Base-by-base conservation (phyloP, 306 rosid genomes). In the Quercus cerris region DNA sequence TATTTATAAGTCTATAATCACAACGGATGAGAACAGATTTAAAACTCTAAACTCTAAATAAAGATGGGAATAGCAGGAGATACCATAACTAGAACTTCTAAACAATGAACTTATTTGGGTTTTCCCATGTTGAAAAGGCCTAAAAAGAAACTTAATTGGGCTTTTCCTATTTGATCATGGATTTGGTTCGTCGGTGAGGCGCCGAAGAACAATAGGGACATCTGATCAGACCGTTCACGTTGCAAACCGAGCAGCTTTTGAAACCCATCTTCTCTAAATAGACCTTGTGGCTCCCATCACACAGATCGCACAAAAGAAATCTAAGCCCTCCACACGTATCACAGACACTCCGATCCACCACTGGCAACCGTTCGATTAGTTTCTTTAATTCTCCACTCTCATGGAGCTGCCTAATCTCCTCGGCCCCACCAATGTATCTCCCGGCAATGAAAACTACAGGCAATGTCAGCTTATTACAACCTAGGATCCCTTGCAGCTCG, bases 201-300 rank as follows among this genome's bases (percentile, higher is more conserved):
- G 68, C 31, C 15, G 41, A 77, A 49, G 86, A 90, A 63, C 99
- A 93, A 1, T 88, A 78, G 71, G 92, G 87, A 61, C 99, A 95
- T 72, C 87, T 82, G 33, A 90, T 80, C 80, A 93, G 71, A 31
- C 98, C 99, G 79, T 93, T 90, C 23, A 76, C 76, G 28, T 89
- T 93, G 82, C 99, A 93, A 1, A 59, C 76, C 0, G 66, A 20
- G 58, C 98, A 95, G 52, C 72, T 80, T 14, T 75, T 88, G 73
- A 89, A 89, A 15, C 94, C 97, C 2, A 67, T 76, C 77, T 89
- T 87, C 55, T 82, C 89, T 1, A 8, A 23, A 27, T 82, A 90
- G 8, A 93, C 84, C 82, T 89, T 95, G 54, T 88, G 98, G 83
- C 99, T 95, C 30, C 99, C 99, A 70, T 89, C 77, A 20, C 99